These are phyloP conservation scores for Mollisiaceae sp. DNA, from an alignment of 2,329 filamentous ascomycete species.

Conservation along the genomic window DNA sequence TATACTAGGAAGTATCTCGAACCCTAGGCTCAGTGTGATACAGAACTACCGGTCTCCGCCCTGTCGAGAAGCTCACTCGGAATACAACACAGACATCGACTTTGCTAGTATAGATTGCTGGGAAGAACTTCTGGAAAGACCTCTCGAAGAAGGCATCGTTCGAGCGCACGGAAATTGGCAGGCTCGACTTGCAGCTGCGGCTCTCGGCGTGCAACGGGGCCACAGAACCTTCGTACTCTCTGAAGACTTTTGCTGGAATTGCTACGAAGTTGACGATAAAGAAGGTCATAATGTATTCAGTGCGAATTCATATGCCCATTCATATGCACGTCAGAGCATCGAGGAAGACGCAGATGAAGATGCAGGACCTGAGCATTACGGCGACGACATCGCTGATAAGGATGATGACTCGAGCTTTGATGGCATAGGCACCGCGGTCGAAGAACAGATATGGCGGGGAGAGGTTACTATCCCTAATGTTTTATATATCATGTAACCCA, in stretches of 20 bases:
- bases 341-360: neutral
- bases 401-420: neutral
- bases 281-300: neutral
- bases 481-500: no score
- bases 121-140: neutral
- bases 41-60: neutral
- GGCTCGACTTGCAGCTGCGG: neutral
- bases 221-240: neutral
- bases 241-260: neutral
- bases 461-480: no score
- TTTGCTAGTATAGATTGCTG: neutral
- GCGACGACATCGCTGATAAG: neutral
- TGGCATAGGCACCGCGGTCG: no score
- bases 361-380: neutral
- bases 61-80: neutral
- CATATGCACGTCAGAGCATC: no score
- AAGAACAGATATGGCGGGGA: no score
- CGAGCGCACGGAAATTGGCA: neutral
- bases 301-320: neutral
- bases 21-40: neutral
- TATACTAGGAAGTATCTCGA: slow-evolving; percentile 4
- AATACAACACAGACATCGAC: neutral
- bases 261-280: neutral
- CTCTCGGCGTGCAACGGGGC: neutral
- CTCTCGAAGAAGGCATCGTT: neutral